Base-by-base conservation (phyloP, 2,329 filamentous ascomycete species). In the Aspergillus transmontanensis region DNA sequence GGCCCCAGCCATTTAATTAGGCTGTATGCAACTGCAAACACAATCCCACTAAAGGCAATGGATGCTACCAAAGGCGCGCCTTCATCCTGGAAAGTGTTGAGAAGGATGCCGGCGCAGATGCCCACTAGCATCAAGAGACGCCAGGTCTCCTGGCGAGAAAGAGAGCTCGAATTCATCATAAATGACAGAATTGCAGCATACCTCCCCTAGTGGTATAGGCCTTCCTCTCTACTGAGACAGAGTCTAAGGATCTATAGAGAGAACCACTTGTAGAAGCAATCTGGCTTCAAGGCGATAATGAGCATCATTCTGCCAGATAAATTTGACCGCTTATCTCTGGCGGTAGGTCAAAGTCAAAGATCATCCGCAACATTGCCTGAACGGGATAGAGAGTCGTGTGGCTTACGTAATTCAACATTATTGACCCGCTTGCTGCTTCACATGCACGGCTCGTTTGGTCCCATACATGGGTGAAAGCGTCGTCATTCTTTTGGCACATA, bases 1-100 rank as follows among this genome's bases (percentile, higher is more conserved):
- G 92, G 89, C 1, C 94, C 94, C 6, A 97, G 90, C 94, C 94
- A 98, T 82, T 91, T 85, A 78, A 98, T 94, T 81, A 97, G 87
- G 72, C 91, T 88, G 78, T 92, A 98, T 64, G 89, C 89, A 55
- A 90, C 87, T 4, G 89, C 84, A 76, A 97, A 99, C 41, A 92
- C 93, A 68, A 97, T 83, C 26, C 90, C 87, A 73, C 92, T 95
- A 71, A 98, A 90, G 19, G 94, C 92, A 61, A 97, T 82, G 1
- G 93, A 97, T 11, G 93, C 94, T 69, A 96, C 85, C 71, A 99
- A 86, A 43, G 95, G 94, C 71, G 95, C 93, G 68, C 93, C 94
- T 78, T 97, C 91, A 69, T 88, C 91, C 64, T 89, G 87, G 74
- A 97, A 90, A 45, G 93, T 92, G 76, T 94, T 94, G 58, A 74